These are phyloP conservation scores for Euphorbia tirucalli DNA, from an alignment of 345 rosid species.

Conservation along the genomic window DNA sequence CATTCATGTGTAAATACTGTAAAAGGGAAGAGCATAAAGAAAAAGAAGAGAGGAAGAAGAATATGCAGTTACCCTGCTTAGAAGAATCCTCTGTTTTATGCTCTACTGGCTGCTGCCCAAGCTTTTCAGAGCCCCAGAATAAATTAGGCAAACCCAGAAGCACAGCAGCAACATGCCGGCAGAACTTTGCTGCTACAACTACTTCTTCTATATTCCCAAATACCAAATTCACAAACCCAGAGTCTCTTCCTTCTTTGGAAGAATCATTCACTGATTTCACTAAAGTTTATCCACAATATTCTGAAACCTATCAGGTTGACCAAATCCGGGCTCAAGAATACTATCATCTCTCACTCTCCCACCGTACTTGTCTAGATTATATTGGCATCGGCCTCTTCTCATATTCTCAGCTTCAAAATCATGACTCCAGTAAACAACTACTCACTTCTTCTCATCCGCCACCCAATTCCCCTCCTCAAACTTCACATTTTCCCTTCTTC, in stretches of 20 bases:
- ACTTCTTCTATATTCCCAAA: slow-evolving; percentile 69
- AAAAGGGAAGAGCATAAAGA: background rate
- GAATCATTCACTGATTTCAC: slow-evolving; percentile 61
- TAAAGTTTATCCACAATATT: slow-evolving; percentile 59
- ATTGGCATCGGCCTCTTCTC: slow-evolving; percentile 87
- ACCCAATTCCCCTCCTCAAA: slow-evolving; percentile 22
- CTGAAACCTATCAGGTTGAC: slow-evolving; percentile 54
- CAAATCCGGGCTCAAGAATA: slow-evolving; percentile 64
- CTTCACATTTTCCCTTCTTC: slow-evolving; percentile 71
- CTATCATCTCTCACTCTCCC: slow-evolving; percentile 56
- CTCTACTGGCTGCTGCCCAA: slow-evolving; percentile 62
- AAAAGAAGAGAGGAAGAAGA: slow-evolving; percentile 11
- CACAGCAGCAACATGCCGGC: slow-evolving; percentile 62
- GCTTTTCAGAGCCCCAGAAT: slow-evolving; percentile 37
- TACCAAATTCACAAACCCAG: slow-evolving; percentile 67
- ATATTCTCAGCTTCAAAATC: slow-evolving; percentile 58
- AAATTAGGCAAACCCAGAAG: slow-evolving; percentile 34
- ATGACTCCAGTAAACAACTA: slow-evolving; percentile 38
- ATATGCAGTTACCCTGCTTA: slow-evolving; percentile 43
- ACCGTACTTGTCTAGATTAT: slow-evolving; percentile 85
- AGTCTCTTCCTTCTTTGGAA: slow-evolving; percentile 69
- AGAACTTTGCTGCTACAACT: slow-evolving; percentile 56
- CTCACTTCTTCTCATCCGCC: slow-evolving; percentile 32
- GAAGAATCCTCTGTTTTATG: slow-evolving; percentile 46
- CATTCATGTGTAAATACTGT: background rate